A percentile compares a stretch with the other conserved stretches of the same genome.
phyloP scores from a whole-genome alignment of 2,329 filamentous ascomycete species.

The Venturia asperata region DNA sequence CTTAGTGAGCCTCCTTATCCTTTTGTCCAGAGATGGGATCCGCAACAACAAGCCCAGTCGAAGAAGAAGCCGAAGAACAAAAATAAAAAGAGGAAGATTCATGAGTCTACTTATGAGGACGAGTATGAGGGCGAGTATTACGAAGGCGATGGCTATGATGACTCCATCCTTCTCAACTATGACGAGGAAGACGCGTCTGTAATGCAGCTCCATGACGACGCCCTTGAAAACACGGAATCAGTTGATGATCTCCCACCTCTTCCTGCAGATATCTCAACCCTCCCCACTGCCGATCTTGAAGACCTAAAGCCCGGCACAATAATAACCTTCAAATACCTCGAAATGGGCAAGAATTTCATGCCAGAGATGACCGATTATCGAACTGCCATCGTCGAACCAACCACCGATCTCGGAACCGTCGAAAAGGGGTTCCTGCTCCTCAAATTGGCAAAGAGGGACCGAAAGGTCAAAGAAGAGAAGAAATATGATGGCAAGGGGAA shows the following conservation, averaged over 20 bases:
- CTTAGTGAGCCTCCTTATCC: constrained; percentile 79
- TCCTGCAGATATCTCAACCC: constrained; percentile 48
- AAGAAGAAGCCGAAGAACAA: constrained; percentile 45
- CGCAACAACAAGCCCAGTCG: constrained; percentile 52
- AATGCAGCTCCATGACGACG: constrained; percentile 52
- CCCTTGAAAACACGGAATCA: constrained; percentile 21
- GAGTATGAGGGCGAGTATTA: constrained; percentile 29
- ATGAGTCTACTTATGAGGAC: constrained; percentile 35
- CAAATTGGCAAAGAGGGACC: constrained; percentile 62
- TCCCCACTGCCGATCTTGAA: constrained; percentile 45
- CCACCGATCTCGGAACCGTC: constrained; percentile 48
- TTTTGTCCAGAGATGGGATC: constrained; percentile 84
- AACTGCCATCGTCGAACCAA: constrained; percentile 57
- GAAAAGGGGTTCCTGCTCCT: constrained; percentile 49
- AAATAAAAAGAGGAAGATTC: constrained; percentile 48
- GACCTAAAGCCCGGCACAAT: constrained; percentile 54
- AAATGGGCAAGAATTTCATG: constrained; percentile 59
- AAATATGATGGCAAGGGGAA: constrained; percentile 62
- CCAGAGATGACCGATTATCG: constrained; percentile 55
- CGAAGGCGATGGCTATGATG: constrained; percentile 30
- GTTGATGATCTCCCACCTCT: constrained; percentile 56
- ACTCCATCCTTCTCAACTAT: constrained; percentile 52
- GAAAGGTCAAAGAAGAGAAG: constrained; percentile 49
- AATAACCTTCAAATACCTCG: constrained; percentile 61
- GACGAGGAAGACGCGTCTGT: constrained; percentile 51